Conservation (phyloP, 805 yeast species). For the Wickerhamiella hasegawae region DNA sequence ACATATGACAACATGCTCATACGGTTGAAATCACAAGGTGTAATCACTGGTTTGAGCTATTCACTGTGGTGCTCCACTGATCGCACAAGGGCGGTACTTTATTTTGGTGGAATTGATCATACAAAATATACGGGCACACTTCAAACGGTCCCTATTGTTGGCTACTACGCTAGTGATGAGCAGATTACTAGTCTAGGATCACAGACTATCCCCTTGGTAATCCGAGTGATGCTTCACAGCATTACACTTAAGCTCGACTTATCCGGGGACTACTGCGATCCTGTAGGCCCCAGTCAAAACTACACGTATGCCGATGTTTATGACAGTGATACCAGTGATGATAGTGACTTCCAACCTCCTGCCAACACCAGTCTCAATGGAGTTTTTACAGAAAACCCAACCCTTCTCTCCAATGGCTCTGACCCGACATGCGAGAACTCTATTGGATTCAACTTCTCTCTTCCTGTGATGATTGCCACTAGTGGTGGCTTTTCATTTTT, state of each 20-base stretch:
- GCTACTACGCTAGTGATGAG: constrained; percentile 2
- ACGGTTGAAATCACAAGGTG: background rate
- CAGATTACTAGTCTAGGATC: background rate
- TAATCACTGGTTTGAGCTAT: background rate
- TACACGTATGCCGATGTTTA: background rate
- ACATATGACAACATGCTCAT: constrained; percentile 1
- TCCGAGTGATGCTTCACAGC: constrained; percentile 4
- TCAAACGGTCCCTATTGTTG: constrained; percentile 13
- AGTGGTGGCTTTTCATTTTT: background rate
- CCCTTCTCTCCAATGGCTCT: background rate
- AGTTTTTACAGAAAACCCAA: no score
- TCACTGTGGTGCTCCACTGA: constrained; percentile 3
- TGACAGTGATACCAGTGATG: background rate
- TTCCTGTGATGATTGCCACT: background rate
- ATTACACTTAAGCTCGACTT: no score
- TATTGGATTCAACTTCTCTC: background rate
- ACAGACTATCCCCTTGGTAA: constrained; percentile 1
- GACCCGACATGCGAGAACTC: background rate
- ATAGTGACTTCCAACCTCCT: no score
- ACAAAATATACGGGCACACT: constrained; percentile 29
- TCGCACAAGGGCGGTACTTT: background rate
- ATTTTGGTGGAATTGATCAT: constrained; percentile 38
- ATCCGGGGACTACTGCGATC: no score
- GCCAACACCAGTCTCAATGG: background rate
- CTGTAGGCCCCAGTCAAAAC: background rate